phyloP scores from a whole-genome alignment of 2,329 filamentous ascomycete species.

The Ilyonectria sp. region DNA sequence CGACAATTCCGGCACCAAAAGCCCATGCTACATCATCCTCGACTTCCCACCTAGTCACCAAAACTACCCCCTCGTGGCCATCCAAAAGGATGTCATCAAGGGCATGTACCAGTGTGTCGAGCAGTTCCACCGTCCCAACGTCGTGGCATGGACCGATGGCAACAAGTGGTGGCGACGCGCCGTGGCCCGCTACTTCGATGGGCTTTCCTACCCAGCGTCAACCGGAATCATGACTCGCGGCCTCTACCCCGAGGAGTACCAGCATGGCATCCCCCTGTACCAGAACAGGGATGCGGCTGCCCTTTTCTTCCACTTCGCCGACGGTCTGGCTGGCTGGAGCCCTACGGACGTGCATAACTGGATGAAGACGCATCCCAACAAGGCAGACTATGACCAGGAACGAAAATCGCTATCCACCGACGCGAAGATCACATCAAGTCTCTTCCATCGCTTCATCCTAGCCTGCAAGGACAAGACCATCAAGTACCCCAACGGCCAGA shows the following conservation, averaged over 20 bases:
- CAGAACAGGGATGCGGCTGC: slow-evolving; percentile 26
- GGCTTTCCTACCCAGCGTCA: slow-evolving; percentile 18
- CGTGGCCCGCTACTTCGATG: slow-evolving; percentile 31
- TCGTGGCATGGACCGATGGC: slow-evolving; percentile 25
- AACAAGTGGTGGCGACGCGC: slow-evolving; percentile 30
- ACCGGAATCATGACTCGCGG: slow-evolving; percentile 16
- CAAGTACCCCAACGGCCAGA: slow-evolving; percentile 32
- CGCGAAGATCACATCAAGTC: slow-evolving; percentile 22
- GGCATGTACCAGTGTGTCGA: slow-evolving; percentile 34
- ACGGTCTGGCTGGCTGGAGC: slow-evolving; percentile 28
- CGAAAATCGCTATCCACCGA: slow-evolving; percentile 28
- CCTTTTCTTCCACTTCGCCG: slow-evolving; percentile 32
- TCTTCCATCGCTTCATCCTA: slow-evolving; percentile 32
- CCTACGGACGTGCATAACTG: slow-evolving; percentile 26
- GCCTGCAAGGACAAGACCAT: slow-evolving; percentile 34
- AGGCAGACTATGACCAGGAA: slow-evolving; percentile 25
- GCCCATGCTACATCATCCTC: slow-evolving; percentile 30
- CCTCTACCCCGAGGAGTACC: slow-evolving; percentile 23
- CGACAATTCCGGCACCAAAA: slow-evolving; percentile 24
- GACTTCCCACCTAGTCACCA: slow-evolving; percentile 20
- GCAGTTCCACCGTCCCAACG: slow-evolving; percentile 30
- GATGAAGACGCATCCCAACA: slow-evolving; percentile 37
- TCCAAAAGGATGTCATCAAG: slow-evolving; percentile 30
- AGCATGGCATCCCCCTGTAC: slow-evolving; percentile 19
- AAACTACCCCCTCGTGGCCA: slow-evolving; percentile 21